Base-by-base conservation (phyloP, 768 basidiomycete genomes). In the Tulasnella sp. region DNA sequence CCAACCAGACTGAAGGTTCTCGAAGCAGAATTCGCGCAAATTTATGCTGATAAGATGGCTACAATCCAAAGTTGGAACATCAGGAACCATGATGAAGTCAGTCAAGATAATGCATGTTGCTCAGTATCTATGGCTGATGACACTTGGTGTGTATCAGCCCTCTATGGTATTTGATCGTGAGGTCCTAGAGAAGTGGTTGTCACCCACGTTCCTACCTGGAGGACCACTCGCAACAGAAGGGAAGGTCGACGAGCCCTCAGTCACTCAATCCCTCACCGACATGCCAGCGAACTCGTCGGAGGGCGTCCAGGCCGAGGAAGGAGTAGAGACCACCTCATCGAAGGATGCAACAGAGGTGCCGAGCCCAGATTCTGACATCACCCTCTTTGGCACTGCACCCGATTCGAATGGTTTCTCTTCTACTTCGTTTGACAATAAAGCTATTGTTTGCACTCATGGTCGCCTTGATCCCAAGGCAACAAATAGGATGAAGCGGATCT, bases 21-120 rank as follows among this genome's bases (percentile, higher is more conserved):
- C 7, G 73, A 71, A 62, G 67, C 61, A 7, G 69, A 62, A 3
- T 89, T 88, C 65, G 65, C 74, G 29, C 72, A 76, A 54, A 67
- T 79, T 49, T 75, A 84, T 46, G 66, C 70, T 15, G 76, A 73
- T 60, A 80, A 88, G 60, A 74, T 73, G 70, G 72, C 75, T 41
- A 78, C 90, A 7, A 89, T 83, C 69, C 74, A 63, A 2, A 72
- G 70, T 34, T 92, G 89, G 89, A 73, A 76, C 60, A 64, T 82
- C 2, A 65, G 69, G 27, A 73, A 75, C 17, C 64, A 68, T 21
- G 68, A 75, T 11, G 75, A 80, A 70, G 87, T 85, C 61, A 44
- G 63, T 27, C 1, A 0, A 8, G 1, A 15, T 15, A 7, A 5
- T 38, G 15, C 34, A 5, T 5, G 5, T 11, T 19, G 9, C 3